Percentiles rank a stretch among this genome's conserved stretches.
Conservation (phyloP, 345 rosid genomes). For the Excoecaria agallocha region DNA sequence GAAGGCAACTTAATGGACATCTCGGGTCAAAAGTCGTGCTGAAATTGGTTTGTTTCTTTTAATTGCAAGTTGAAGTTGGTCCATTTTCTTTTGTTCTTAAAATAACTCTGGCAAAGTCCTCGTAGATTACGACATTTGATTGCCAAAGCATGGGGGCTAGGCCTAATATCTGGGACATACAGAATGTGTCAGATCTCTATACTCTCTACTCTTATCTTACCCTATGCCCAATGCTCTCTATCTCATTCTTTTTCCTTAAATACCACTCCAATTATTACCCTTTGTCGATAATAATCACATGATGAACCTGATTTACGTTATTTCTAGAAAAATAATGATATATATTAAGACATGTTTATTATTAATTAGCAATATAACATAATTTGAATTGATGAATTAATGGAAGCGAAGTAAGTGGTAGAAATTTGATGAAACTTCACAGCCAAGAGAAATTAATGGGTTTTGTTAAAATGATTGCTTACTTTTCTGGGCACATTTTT, state of each 20-base stretch:
- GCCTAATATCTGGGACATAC: conserved; percentile 2
- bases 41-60: background rate
- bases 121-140: conserved; percentile 20
- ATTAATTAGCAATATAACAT: too few relatives aligned
- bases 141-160: conserved; percentile 16
- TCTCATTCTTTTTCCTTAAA: too few relatives aligned
- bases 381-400: background rate
- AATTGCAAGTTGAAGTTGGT: conserved; percentile 27
- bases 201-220: background rate
- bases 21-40: conserved; percentile 33
- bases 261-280: too few relatives aligned
- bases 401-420: background rate
- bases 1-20: background rate
- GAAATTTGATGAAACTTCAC: conserved; percentile 1
- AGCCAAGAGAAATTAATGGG: too few relatives aligned
- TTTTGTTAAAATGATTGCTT: conserved; percentile 21
- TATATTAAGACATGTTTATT: too few relatives aligned
- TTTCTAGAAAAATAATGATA: too few relatives aligned
- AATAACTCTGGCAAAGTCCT: conserved; percentile 27
- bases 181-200: conserved; percentile 7
- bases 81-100: conserved; percentile 18
- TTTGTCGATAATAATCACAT: too few relatives aligned
- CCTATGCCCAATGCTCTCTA: background rate
- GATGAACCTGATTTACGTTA: too few relatives aligned
- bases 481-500: conserved; percentile 1